Evolutionary conservation across 129 eudicot species (phyloP), one percentile per base, ranked within the genome.

Genomic region (Calendula officinalis): DNA sequence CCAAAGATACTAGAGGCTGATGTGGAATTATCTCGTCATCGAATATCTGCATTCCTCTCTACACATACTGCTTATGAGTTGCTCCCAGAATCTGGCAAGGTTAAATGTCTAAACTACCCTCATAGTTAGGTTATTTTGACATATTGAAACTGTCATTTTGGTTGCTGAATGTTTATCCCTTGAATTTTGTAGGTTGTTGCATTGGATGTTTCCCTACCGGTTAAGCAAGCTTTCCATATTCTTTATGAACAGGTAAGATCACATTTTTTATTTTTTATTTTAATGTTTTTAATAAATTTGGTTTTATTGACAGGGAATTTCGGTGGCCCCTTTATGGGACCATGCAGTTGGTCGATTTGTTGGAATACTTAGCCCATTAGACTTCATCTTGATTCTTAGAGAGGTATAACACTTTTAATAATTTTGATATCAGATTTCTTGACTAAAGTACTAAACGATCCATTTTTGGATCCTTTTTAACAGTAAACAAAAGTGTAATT

Each of bases 81-180:
- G 71, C 96, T 89, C 32, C 96, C 96, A 8, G 96, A 89, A 63
- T 85, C 96, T 59, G 94, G 96, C 72, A 89, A 85, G 96, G 96
- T 87, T 51, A 61, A 76, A 63, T 78, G 52, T 32, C 46, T 27
- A 35, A 50, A 27, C 68, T 39, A 39, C 63, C 16, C 7, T 41
- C 14, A 44, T 55, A 6, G 16, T 61, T 27, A 11, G 3, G 17
- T 62, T n/a, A 41, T 53, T 46, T 55, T 22, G 35, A 66, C 60
- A 15, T 56, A 46, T 47, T 45, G 44, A 9, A 45, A 32, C 38
- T 68, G 60, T 50, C 39, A 17, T 43, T 48, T 13, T 70, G 51
- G 56, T 48, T 53, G 59, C 63, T 55, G 8, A 60, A 50, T 45
- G 32, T 35, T 43, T 22, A 12, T 11, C n/a, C 12, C 64, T 35